phyloP scores from a whole-genome alignment of 2,329 filamentous ascomycete genomes.

The Zasmidium citrigriseum region DNA sequence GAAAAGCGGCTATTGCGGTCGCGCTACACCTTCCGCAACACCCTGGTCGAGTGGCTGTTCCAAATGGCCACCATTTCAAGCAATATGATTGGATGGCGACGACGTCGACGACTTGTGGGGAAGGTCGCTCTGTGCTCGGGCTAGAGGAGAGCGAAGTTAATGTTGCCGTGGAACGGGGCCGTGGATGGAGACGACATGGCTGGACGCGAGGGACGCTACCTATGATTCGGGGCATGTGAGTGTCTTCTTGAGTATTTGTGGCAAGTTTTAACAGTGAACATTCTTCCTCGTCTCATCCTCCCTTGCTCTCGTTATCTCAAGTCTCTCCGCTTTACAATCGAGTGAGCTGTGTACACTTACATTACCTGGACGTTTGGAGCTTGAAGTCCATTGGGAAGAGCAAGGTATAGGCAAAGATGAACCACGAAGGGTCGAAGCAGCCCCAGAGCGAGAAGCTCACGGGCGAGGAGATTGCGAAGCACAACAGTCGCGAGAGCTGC shows the following conservation, averaged over 20 bases:
- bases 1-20: slow-evolving; percentile 1
- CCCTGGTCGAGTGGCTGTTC: background rate
- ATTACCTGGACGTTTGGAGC: background rate
- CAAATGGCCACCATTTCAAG: background rate
- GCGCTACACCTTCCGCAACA: background rate
- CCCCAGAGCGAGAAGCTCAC: slow-evolving; percentile 44
- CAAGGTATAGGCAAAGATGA: slow-evolving; percentile 39
- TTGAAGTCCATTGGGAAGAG: background rate
- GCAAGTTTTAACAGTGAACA: too few relatives aligned
- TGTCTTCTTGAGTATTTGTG: too few relatives aligned
- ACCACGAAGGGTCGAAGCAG: slow-evolving; percentile 39
- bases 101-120: background rate
- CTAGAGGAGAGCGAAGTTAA: background rate
- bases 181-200: background rate
- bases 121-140: background rate
- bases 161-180: background rate
- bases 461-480: slow-evolving; percentile 63
- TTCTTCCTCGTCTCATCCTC: too few relatives aligned
- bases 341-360: too few relatives aligned
- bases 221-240: too few relatives aligned
- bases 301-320: too few relatives aligned
- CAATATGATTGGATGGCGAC: background rate
- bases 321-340: too few relatives aligned
- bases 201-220: background rate
- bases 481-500: slow-evolving; percentile 80